Percentiles rank a stretch among this genome's conserved stretches.
Conservation (phyloP, 1,139 yeast species). For the Suhomyces chickasaworum region DNA sequence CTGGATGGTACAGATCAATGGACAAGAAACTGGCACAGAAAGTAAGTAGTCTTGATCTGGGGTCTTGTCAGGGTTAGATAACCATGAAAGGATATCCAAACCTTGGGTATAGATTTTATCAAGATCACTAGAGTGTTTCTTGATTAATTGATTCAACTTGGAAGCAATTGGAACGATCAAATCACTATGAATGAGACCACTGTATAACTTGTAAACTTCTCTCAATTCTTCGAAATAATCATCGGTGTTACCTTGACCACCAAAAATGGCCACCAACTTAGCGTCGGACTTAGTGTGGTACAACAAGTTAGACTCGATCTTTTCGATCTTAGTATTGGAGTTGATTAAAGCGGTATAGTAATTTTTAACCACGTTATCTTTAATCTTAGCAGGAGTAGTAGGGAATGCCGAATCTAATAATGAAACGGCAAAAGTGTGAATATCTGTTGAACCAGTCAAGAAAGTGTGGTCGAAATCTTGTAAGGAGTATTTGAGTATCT, state of each 20-base stretch:
- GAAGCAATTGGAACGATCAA: constrained; percentile 70
- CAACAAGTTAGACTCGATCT: constrained; percentile 52
- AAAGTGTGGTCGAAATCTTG: constrained; percentile 83
- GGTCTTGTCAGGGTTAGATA: constrained; percentile 77
- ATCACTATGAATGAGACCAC: constrained; percentile 66
- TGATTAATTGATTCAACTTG: constrained; percentile 67
- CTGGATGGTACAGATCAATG: constrained; percentile 93
- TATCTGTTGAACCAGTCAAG: constrained; percentile 60
- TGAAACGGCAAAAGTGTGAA: constrained; percentile 83
- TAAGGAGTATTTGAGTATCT: constrained; percentile 68
- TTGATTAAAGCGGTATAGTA: constrained; percentile 67
- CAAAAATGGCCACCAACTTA: constrained; percentile 79
- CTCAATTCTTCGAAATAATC: constrained; percentile 96
- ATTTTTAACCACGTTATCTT: constrained; percentile 67
- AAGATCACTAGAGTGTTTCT: constrained; percentile 55
- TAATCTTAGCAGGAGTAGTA: constrained; percentile 71
- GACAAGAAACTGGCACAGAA: constrained; percentile 93
- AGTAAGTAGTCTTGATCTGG: constrained; percentile 89
- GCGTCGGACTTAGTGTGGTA: constrained; percentile 48
- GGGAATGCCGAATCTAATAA: constrained; percentile 56
- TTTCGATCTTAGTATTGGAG: constrained; percentile 32
- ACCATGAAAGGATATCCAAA: constrained; percentile 85
- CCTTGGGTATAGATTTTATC: constrained; percentile 94
- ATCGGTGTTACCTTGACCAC: constrained; percentile 99
- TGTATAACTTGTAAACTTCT: constrained; percentile 76